Evolutionary conservation across 2,329 filamentous ascomycete genomes (phyloP).

Genomic region (Epichloe sibirici): DNA sequence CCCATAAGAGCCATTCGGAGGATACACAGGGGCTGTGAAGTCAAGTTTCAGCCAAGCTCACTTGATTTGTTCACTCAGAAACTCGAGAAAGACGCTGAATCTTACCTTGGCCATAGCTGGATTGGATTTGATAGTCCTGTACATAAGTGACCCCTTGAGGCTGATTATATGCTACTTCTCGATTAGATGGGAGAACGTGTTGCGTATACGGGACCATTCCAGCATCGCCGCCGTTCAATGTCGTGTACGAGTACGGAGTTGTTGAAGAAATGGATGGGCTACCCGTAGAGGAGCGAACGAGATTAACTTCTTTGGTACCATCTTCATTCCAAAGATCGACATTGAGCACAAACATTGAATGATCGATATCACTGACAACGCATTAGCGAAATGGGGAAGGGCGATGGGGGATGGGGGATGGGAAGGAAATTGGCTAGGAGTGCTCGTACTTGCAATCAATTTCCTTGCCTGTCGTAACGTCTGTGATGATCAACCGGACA

Average conservation of each 20-base stretch:
- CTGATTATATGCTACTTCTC: slow-evolving; percentile 22
- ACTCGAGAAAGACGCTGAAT: neutral
- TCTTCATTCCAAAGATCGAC: slow-evolving; percentile 59
- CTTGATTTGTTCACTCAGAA: neutral
- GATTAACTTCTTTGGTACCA: slow-evolving; percentile 51
- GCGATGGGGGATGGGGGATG: neutral
- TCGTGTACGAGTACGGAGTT: slow-evolving; percentile 60
- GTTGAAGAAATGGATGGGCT: slow-evolving; percentile 72
- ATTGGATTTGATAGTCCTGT: slow-evolving; percentile 21
- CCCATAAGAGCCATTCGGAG: slow-evolving; percentile 20
- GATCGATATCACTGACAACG: slow-evolving; percentile 23
- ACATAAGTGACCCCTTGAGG: slow-evolving; percentile 18
- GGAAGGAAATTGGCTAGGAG: neutral
- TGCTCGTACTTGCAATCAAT: slow-evolving; percentile 65
- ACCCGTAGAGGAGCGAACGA: slow-evolving; percentile 51
- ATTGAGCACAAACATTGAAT: slow-evolving; percentile 41
- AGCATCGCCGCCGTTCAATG: slow-evolving; percentile 27
- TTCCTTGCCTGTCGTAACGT: slow-evolving; percentile 63
- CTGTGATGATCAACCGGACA: slow-evolving; percentile 68
- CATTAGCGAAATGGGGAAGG: neutral
- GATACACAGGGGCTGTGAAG: slow-evolving; percentile 15
- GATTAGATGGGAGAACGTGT: slow-evolving; percentile 25
- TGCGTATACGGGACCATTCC: slow-evolving; percentile 18
- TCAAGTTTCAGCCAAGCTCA: neutral
- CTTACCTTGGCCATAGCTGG: slow-evolving; percentile 22